Conservation (phyloP, 176 grass and related monocot genomes). For the Pontederia crassipes region DNA sequence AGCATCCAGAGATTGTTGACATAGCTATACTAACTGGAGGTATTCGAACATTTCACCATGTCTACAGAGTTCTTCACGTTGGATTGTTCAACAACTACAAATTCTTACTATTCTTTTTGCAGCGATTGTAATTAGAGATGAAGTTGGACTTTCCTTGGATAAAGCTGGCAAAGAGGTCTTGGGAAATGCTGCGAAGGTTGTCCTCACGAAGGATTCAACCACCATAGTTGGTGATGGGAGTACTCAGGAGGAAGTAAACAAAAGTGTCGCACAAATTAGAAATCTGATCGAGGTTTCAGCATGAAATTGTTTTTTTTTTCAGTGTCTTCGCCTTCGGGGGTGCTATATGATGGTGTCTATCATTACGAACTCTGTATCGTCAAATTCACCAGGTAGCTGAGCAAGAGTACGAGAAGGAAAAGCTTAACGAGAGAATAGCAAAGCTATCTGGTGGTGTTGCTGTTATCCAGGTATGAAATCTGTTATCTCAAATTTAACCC, state of each 20-base stretch:
- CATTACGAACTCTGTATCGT: too few relatives aligned
- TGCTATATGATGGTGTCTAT: too few relatives aligned
- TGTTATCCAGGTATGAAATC: conserved; percentile 73
- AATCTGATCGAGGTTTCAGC: conserved; percentile 72
- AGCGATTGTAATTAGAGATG: conserved; percentile 93
- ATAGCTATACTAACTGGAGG: conserved; percentile 96
- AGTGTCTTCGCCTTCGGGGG: too few relatives aligned
- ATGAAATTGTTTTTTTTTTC: neutral
- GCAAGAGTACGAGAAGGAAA: conserved; percentile 99
- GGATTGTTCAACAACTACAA: neutral
- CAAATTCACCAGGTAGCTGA: conserved; percentile 40
- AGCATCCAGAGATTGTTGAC: conserved; percentile 45
- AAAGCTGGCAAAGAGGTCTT: conserved; percentile 76
- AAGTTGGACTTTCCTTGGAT: conserved; percentile 83
- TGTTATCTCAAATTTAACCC: neutral
- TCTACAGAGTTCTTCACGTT: neutral
- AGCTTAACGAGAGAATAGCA: conserved; percentile 93
- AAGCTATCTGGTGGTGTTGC: conserved; percentile 98
- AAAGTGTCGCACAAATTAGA: conserved; percentile 83
- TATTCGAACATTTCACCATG: neutral
- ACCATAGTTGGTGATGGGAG: conserved; percentile 95
- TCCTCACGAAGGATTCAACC: conserved; percentile 80
- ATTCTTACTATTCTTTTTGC: neutral
- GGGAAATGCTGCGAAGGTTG: conserved; percentile 75
- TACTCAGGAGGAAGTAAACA: conserved; percentile 84